Conservation (phyloP, 2,329 filamentous ascomycete species). For the Penicillium sp. region DNA sequence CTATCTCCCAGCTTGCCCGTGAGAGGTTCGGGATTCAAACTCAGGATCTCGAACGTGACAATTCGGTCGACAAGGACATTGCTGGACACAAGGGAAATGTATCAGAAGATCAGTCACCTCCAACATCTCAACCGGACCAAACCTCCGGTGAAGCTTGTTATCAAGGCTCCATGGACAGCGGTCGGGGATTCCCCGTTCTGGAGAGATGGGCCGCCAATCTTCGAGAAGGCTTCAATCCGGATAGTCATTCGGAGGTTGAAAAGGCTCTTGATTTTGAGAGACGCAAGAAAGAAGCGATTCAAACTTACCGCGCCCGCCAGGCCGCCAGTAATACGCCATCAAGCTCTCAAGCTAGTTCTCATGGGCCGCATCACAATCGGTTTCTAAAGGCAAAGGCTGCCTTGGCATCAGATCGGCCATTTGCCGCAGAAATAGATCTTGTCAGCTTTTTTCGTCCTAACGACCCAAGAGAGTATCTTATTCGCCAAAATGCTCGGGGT, state of each 20-base stretch:
- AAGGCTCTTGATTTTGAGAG: conserved; percentile 23
- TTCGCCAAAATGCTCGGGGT: background rate
- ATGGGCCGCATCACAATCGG: conserved; percentile 15
- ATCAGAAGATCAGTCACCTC: background rate
- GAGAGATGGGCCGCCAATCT: conserved; percentile 24
- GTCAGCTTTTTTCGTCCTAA: background rate
- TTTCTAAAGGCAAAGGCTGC: conserved; percentile 21
- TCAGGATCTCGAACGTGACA: no score
- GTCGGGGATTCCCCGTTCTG: conserved; percentile 22
- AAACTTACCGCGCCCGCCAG: background rate
- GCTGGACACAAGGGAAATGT: background rate
- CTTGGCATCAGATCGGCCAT: conserved; percentile 4
- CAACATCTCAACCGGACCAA: background rate
- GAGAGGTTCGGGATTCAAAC: conserved; percentile 8
- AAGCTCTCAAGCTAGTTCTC: background rate
- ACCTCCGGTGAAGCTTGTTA: background rate
- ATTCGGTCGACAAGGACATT: background rate
- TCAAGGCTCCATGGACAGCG: conserved; percentile 16
- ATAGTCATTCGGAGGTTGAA: conserved; percentile 12
- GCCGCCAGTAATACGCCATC: background rate
- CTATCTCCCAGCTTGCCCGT: conserved; percentile 18
- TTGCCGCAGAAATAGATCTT: conserved; percentile 3
- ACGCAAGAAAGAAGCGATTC: conserved; percentile 23
- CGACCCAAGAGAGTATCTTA: conserved; percentile 20
- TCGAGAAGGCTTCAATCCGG: conserved; percentile 4